These are phyloP conservation scores for Termitomyces sp. DNA, from an alignment of 768 basidiomycete species.

Conservation along the genomic window DNA sequence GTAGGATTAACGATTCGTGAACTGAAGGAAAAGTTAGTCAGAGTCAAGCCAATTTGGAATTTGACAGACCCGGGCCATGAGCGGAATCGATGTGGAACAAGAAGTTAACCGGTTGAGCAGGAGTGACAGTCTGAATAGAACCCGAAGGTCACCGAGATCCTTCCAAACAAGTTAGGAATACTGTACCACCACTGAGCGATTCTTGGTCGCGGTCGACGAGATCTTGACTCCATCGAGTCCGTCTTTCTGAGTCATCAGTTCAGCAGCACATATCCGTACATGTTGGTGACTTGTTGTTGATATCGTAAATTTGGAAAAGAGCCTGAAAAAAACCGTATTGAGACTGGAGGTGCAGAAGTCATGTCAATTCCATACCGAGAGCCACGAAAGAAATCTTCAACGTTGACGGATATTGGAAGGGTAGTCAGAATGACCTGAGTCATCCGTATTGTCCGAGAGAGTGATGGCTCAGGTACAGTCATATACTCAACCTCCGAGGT, in stretches of 20 bases:
- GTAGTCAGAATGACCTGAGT: constrained; percentile 60
- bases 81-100: constrained; percentile 74
- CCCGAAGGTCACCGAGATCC: constrained; percentile 5
- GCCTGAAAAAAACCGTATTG: constrained; percentile 36
- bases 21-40: constrained; percentile 33
- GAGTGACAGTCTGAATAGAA: constrained; percentile 63
- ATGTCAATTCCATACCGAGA: constrained; percentile 51
- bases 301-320: constrained; percentile 89
- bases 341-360: background rate
- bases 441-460: constrained; percentile 52
- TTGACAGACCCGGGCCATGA: constrained; percentile 53
- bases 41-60: background rate
- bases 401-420: constrained; percentile 87
- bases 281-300: constrained; percentile 77
- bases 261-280: constrained; percentile 68
- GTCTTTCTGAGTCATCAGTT: constrained; percentile 43
- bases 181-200: constrained; percentile 48
- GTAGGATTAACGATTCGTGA: constrained; percentile 56
- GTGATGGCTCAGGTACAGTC: constrained; percentile 48
- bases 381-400: constrained; percentile 94
- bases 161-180: background rate
- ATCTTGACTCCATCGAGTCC: constrained; percentile 52
- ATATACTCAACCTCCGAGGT: constrained; percentile 65
- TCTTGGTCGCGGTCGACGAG: constrained; percentile 40
- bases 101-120: constrained; percentile 71